Evolutionary conservation across 73 alveolate genomes (phyloP).

Genomic region (Vitrella brassicaformis): DNA sequence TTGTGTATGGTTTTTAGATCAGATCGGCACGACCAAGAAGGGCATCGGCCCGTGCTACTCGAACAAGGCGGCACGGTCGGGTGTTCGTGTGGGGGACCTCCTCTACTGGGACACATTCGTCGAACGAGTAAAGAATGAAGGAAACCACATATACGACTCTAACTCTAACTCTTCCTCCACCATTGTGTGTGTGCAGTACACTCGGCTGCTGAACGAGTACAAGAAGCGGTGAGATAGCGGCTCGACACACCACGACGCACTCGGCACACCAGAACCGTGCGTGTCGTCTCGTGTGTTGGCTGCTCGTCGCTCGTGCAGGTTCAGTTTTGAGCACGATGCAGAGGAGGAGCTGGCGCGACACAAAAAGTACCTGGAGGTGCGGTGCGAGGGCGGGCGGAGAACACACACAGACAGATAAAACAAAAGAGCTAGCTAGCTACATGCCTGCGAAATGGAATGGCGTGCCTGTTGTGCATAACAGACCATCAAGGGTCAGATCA

Average conservation of each 20-base stretch:
- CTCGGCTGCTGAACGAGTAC: neutral
- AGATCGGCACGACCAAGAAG: neutral
- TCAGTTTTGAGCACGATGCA: neutral
- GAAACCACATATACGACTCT: neutral
- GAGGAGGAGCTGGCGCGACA: neutral
- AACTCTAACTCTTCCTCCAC: neutral
- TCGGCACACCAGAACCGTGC: too few relatives aligned
- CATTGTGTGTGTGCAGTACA: neutral
- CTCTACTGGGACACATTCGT: conserved; percentile 65
- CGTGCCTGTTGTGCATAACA: too few relatives aligned
- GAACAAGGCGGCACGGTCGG: conserved; percentile 43
- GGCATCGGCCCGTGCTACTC: neutral
- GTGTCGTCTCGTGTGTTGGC: too few relatives aligned
- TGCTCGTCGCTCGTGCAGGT: too few relatives aligned
- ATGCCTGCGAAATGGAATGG: too few relatives aligned
- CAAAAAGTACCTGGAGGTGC: neutral
- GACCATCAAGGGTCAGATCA: too few relatives aligned
- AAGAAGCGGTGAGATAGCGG: too few relatives aligned
- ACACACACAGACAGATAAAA: too few relatives aligned
- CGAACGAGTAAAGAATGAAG: neutral
- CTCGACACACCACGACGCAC: too few relatives aligned
- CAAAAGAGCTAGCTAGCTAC: too few relatives aligned
- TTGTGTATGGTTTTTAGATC: neutral
- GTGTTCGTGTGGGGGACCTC: conserved; percentile 79
- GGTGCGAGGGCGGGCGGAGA: too few relatives aligned